Percentiles rank a stretch among this genome's conserved stretches.
These are phyloP conservation scores for Dipteronia dyeriana DNA, from an alignment of 345 rosid genomes.

Conservation along the genomic window DNA sequence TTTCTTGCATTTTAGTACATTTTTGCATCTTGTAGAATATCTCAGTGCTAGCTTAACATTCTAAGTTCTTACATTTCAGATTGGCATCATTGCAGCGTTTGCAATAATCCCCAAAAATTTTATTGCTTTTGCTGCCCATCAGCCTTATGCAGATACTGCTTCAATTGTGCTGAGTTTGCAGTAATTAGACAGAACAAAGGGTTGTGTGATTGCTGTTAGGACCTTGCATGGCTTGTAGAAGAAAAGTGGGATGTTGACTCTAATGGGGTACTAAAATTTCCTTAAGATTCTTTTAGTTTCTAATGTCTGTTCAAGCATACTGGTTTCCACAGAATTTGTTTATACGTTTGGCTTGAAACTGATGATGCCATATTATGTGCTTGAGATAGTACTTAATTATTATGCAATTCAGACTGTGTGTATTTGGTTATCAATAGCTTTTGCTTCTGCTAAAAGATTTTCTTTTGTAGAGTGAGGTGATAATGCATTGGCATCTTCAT, in stretches of 20 bases:
- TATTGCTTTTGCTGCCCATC: slow-evolving; percentile 51
- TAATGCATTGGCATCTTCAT: background rate
- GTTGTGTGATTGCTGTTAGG: slow-evolving; percentile 42
- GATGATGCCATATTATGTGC: background rate
- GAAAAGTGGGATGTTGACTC: slow-evolving; percentile 36
- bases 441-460: background rate
- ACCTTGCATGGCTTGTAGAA: slow-evolving; percentile 39
- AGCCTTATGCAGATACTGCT: slow-evolving; percentile 49
- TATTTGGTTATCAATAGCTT: background rate
- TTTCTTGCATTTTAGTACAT: background rate
- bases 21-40: slow-evolving; percentile 6
- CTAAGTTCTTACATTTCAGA: slow-evolving; percentile 35
- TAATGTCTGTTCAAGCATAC: background rate
- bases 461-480: background rate
- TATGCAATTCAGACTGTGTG: background rate
- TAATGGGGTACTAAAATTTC: slow-evolving; percentile 31
- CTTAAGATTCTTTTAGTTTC: background rate
- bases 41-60: slow-evolving; percentile 1
- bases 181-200: slow-evolving; percentile 32
- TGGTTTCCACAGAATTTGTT: background rate
- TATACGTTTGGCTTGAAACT: background rate
- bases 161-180: slow-evolving; percentile 30
- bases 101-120: slow-evolving; percentile 40
- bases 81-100: slow-evolving; percentile 47
- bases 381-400: background rate